These are phyloP conservation scores for Lathyrus oleraceus DNA, from an alignment of 306 rosid species.

Conservation along the genomic window DNA sequence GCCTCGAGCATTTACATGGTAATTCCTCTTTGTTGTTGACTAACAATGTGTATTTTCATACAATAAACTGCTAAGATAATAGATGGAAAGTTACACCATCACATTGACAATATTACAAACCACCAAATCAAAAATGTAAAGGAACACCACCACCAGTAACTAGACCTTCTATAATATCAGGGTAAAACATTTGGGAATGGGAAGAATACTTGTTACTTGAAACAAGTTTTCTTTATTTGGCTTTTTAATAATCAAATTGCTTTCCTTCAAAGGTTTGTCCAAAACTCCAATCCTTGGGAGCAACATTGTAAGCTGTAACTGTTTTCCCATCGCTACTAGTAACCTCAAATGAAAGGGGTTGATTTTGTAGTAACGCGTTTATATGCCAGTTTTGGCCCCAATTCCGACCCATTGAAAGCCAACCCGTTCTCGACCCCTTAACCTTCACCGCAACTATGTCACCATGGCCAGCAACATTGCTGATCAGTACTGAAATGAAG, in stretches of 20 bases:
- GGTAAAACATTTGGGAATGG: not conserved
- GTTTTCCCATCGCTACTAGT: constrained; percentile 67
- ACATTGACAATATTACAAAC: constrained; percentile 31
- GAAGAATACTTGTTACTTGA: constrained; percentile 22
- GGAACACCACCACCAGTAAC: constrained; percentile 20
- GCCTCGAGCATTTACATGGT: constrained; percentile 34
- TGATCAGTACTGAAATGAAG: constrained; percentile 76
- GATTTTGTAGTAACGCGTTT: constrained; percentile 72
- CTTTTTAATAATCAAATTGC: constrained; percentile 67
- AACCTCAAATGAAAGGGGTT: constrained; percentile 89
- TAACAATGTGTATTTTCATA: constrained; percentile 26
- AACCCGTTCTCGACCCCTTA: constrained; percentile 91
- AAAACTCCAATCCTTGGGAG: constrained; percentile 82
- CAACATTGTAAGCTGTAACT: constrained; percentile 73
- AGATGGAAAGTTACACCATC: constrained; percentile 22
- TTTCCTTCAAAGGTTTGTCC: constrained; percentile 96
- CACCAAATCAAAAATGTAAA: constrained; percentile 36
- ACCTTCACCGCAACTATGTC: constrained; percentile 72
- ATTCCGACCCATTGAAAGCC: constrained; percentile 96
- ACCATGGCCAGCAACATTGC: constrained; percentile 89
- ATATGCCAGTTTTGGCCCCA: constrained; percentile 99
- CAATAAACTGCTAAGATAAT: constrained; percentile 31
- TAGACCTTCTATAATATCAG: constrained; percentile 25
- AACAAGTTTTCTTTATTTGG: constrained; percentile 25
- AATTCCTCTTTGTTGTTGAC: constrained; percentile 25